Base-by-base conservation (phyloP, 257 asterid genomes). In the Scutellaria baicalensis region DNA sequence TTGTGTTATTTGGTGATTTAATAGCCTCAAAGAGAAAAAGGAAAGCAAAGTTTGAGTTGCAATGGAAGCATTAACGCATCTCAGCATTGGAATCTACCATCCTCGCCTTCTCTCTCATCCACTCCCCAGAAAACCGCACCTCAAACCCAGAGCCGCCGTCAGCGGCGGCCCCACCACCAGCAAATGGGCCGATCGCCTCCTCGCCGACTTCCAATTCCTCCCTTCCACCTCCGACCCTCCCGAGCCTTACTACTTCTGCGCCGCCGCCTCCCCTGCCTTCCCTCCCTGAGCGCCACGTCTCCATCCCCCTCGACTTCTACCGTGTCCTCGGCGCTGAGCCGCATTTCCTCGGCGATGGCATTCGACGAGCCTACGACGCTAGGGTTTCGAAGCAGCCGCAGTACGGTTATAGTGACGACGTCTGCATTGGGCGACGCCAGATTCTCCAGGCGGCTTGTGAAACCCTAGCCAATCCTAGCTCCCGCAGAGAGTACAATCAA, bases 111-210 rank as follows among this genome's bases (percentile, higher is more conserved):
- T 77, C 59, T 18, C 84, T 7, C 82, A 80, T 63, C 83, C 80
- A n/a, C 80, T 76, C 70, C 76, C 61, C 82, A 76, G 54, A 50
- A 84, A 64, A 17, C 76, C 67, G 31, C 74, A 63, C 68, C 63
- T 75, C 64, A 85, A 72, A 48, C 82, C 84, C 78, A 77, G 69
- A 51, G 97, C 97, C 64, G 77, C 90, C 62, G 80, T 85, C 9
- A 82, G 78, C 80, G 85, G 95, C 64, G 89, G 87, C 68, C 16
- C 90, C 54, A 81, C 91, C 68, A 70, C 87, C 66, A 91, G 93
- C 80, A 88, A 78, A 86, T 94, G 99, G 99, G 99, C 99, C 17
- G 97, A 94, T 23, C 97, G 99, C 74, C 97, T 94, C 33, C 85
- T 94, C 71, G 72, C 89, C 59, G 99, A 94, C 77, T 91, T 94